Base-by-base conservation (phyloP, 1,284 basidiomycete genomes). In the Heterobasidion annosum region DNA sequence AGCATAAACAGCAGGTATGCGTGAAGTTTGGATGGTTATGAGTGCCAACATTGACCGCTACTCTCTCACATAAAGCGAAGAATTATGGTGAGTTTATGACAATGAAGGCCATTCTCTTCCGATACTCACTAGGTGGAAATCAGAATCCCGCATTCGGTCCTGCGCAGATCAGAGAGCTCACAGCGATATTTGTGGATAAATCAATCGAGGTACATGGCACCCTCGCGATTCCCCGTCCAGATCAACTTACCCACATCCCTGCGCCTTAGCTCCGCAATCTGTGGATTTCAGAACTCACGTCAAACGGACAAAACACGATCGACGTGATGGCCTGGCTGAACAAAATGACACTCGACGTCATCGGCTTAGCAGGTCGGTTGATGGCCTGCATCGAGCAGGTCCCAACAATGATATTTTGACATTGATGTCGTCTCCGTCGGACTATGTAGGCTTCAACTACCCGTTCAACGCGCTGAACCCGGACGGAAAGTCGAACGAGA, bases 1-100 rank as follows among this genome's bases (percentile, higher is more conserved):
- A 71, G 53, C 79, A 81, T 58, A 74, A 67, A 57, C 68, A 75
- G 37, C 79, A 80, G 70, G 78, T 77, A 58, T 18, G 62, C 54
- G 12, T 12, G 32, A 16, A 15, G 34, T 16, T 13, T 13, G 18
- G 37, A 25, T 46, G 46, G 35, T 34, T 13, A 51, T 44, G 16
- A 1, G 15, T 7, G 19, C 35, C 18, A 16, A 25, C 44, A 25
- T 25, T 9, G n/a, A 33, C 42, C 13, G 8, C 5, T 33, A 18
- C 37, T 33, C 37, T 45, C 10, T 6, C 35, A 18, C 34, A 18
- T 53, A 15, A 47, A 70, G 69, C 63, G 68, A 18, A 63, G 59
- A 52, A 59, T 68, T 51, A 63, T 70, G 64, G 77, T 74, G 48
- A 50, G 58, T 45, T 13, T 8, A 18, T 13, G 46, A 53, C 34